Conservation (phyloP, 176 grass and related monocot species). For the Oryza officinalis region DNA sequence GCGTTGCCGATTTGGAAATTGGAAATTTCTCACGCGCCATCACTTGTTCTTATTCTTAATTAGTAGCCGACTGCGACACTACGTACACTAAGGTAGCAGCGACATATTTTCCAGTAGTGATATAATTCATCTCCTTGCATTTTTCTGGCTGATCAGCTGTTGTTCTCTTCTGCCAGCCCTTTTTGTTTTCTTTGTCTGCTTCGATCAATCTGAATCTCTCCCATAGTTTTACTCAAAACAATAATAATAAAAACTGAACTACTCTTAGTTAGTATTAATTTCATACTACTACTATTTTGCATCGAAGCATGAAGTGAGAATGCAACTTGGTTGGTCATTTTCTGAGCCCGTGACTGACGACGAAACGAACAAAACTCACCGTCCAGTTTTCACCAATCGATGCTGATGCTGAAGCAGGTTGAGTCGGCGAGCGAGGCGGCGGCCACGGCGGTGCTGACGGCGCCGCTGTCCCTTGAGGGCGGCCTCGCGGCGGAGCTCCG, state of each 20-base stretch:
- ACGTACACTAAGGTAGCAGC: not conserved
- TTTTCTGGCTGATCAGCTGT: not conserved
- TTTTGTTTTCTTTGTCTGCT: not conserved
- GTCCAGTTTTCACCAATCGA: not conserved
- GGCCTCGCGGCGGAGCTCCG: conserved; percentile 69
- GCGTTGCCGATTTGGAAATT: not conserved
- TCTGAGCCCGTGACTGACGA: not conserved
- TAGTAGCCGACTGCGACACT: too few relatives aligned
- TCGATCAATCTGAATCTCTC: not conserved
- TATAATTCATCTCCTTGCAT: not conserved
- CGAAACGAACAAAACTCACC: not conserved
- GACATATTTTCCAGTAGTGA: not conserved
- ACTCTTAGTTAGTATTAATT: not conserved
- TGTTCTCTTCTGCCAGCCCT: not conserved
- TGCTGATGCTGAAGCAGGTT: conserved; percentile 27
- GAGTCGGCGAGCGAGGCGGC: conserved; percentile 29
- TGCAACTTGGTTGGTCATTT: not conserved
- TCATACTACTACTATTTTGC: not conserved
- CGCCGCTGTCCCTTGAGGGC: conserved; percentile 74
- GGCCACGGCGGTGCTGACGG: conserved; percentile 47
- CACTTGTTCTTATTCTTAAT: too few relatives aligned
- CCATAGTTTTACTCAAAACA: not conserved
- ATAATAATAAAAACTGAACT: too few relatives aligned
- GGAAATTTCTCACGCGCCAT: not conserved
- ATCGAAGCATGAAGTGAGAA: not conserved